Evolutionary conservation across 176 grass and related monocot genomes (phyloP).

Genomic region (Sorghum bicolor): DNA sequence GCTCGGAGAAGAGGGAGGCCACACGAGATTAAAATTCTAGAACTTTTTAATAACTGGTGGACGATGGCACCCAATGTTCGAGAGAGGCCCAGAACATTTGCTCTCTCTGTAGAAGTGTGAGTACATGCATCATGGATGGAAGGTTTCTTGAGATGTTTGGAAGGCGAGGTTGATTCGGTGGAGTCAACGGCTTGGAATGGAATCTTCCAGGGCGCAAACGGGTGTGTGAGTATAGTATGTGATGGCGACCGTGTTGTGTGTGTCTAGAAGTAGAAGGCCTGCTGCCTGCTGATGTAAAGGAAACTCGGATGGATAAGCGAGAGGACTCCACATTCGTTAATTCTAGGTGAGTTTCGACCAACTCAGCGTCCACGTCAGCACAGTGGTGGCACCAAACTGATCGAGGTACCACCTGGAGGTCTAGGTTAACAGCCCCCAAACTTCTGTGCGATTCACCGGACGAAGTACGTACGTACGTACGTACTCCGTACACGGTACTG

Average conservation of each 20-base stretch:
- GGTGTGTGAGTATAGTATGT: background rate
- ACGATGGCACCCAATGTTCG: background rate
- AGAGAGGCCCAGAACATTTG: background rate
- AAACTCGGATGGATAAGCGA: background rate
- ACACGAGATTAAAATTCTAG: background rate
- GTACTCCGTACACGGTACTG: no score
- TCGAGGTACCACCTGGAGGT: background rate
- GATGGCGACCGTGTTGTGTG: background rate
- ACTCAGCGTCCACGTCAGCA: background rate
- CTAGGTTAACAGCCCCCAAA: background rate
- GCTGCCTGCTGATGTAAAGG: background rate
- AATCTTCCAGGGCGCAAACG: background rate
- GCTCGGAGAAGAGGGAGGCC: no score
- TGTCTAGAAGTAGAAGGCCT: background rate
- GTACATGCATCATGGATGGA: background rate
- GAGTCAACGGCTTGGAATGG: background rate
- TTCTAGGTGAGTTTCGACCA: background rate
- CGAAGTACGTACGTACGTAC: no score
- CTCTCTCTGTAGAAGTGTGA: background rate
- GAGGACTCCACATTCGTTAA: background rate
- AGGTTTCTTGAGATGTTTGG: background rate
- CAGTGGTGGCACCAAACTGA: background rate
- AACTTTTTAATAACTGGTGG: background rate
- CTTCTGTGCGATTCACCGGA: no score
- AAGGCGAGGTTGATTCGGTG: background rate